Evolutionary conservation across 78 protist species (phyloP), one percentile per base, ranked within the genome.

Genomic region (Dictyostelium capitatum): DNA sequence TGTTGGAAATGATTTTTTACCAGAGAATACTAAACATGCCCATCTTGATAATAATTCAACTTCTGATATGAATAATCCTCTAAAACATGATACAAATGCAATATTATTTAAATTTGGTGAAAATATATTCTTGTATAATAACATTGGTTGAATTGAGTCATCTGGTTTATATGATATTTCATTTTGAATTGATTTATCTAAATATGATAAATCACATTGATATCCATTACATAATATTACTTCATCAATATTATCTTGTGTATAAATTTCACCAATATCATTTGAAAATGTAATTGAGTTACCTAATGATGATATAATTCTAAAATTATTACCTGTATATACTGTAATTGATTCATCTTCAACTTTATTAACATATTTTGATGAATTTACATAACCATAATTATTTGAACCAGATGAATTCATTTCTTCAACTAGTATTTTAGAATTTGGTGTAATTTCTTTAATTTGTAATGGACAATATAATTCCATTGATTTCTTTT

Each of bases 141-240:
- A 30, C 17, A 70, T 14, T 41, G 79, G 79, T 70, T 19, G 14
- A 6, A 37, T 25, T 20, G 47, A 37, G 9, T 70, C 53, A 4
- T 14, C 4, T 41, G 30, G 28, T 30, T 70, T 28, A 70, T 41
- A 70, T 11, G 37, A 23, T 3, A 70, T 19, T 41, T 19, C 54
- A n/a, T 43, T 28, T 1, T 41, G 79, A 6, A 70, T 9, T 12
- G 20, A 14, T 20, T 70, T 43, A 20, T 70, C 79, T 15, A 43
- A 65, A 30, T 28, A 65, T 30, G 73, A 43, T 32, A 70, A 12
- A 43, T 70, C 53, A 1, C 53, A 20, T 70, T 20, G 2, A 43
- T 70, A 70, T 19, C 79, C 79, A 70, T 11, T 70, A 28, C 79
- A 70, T 4, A 70, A 9, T 12, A 70, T 70, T 17, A 70, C 20